phyloP scores from a whole-genome alignment of 129 eudicot species.

The Pittosporum tobira region DNA sequence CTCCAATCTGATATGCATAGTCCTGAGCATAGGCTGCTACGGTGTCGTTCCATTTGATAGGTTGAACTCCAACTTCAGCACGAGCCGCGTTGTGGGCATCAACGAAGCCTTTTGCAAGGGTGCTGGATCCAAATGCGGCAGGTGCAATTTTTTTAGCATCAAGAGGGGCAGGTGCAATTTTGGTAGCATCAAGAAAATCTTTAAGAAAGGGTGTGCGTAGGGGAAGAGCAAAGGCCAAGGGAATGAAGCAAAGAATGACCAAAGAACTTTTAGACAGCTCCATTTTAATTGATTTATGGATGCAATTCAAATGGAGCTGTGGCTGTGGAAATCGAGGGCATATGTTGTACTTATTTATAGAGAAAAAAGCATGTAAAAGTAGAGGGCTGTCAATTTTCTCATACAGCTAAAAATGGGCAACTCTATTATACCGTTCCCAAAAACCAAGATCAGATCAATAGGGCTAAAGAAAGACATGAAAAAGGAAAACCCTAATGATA shows the following conservation, averaged over 20 bases:
- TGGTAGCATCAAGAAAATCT: neutral
- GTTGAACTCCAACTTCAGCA: slow-evolving; percentile 40
- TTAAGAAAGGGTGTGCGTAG: neutral
- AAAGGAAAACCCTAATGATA: too few species aligned
- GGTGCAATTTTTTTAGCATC: neutral
- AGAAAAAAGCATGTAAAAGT: too few species aligned
- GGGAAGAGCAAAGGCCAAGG: neutral
- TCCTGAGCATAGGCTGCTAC: slow-evolving; percentile 44
- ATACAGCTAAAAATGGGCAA: too few species aligned
- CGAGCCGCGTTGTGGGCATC: slow-evolving; percentile 61
- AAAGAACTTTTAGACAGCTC: slow-evolving; percentile 8
- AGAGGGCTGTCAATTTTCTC: too few species aligned
- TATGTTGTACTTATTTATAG: too few species aligned
- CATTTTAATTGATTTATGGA: slow-evolving; percentile 10
- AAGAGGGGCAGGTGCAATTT: neutral
- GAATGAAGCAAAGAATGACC: slow-evolving; percentile 7
- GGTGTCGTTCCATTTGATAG: slow-evolving; percentile 48
- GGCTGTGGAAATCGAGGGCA: too few species aligned
- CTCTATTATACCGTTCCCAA: too few species aligned
- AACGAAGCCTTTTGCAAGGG: slow-evolving; percentile 26
- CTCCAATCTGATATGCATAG: slow-evolving; percentile 28
- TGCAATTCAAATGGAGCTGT: slow-evolving; percentile 16
- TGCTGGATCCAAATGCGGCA: slow-evolving; percentile 9
- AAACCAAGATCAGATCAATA: too few species aligned
- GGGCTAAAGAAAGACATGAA: too few species aligned